These are phyloP conservation scores for Yarrowia yakushimensis DNA, from an alignment of 805 yeast species.

Conservation along the genomic window DNA sequence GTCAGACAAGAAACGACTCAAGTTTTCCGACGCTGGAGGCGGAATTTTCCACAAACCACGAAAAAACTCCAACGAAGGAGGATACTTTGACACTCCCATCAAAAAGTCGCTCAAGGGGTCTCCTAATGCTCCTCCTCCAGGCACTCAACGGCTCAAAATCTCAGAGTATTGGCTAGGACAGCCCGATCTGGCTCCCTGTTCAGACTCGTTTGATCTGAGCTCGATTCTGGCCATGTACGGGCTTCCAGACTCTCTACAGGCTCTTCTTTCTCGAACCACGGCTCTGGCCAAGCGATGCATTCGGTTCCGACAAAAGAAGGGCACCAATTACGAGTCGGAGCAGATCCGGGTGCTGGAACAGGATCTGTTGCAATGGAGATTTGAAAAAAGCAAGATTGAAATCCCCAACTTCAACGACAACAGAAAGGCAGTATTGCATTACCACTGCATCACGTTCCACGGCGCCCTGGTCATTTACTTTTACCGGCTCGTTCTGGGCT, in stretches of 20 bases:
- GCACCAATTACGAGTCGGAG: slow-evolving; percentile 35
- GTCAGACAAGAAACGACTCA: slow-evolving; percentile 21
- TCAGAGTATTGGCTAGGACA: slow-evolving; percentile 22
- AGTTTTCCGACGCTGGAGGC: slow-evolving; percentile 19
- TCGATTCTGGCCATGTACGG: slow-evolving; percentile 83
- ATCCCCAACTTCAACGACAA: slow-evolving; percentile 30
- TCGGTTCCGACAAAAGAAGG: slow-evolving; percentile 4
- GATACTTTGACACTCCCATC: slow-evolving; percentile 20
- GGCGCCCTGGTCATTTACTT: slow-evolving; percentile 69
- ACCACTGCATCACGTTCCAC: slow-evolving; percentile 76
- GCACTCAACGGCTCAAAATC: not conserved
- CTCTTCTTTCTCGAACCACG: slow-evolving; percentile 66
- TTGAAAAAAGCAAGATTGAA: slow-evolving; percentile 38
- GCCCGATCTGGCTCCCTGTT: slow-evolving; percentile 16
- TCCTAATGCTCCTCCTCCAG: slow-evolving; percentile 10
- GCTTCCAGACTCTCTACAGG: slow-evolving; percentile 72
- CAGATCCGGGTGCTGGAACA: slow-evolving; percentile 44
- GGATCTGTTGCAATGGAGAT: slow-evolving; percentile 65
- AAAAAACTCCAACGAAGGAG: slow-evolving; percentile 1
- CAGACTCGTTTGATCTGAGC: slow-evolving; percentile 27
- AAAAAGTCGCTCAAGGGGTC: slow-evolving; percentile 16
- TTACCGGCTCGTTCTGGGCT: slow-evolving; percentile 57
- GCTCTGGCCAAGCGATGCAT: slow-evolving; percentile 24
- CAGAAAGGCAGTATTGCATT: slow-evolving; percentile 65
- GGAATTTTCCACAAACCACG: slow-evolving; percentile 15